These are phyloP conservation scores for Globisporangium viniferum DNA, from an alignment of 352 stramenopile genomes.

Conservation along the genomic window DNA sequence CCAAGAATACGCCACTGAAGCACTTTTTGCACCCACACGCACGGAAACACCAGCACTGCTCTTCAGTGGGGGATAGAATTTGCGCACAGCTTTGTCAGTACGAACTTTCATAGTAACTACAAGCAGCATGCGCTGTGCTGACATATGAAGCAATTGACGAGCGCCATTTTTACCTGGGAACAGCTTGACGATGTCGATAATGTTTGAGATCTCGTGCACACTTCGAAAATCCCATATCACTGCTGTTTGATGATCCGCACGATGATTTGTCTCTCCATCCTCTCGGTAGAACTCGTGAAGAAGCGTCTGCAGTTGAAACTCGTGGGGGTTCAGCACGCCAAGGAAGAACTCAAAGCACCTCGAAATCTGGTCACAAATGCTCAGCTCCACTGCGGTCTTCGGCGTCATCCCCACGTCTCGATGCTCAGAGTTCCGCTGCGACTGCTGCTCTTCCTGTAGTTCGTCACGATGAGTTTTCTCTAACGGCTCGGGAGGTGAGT, in stretches of 20 bases:
- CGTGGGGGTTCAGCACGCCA: conserved; percentile 26
- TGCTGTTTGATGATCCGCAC: not conserved
- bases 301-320: conserved; percentile 21
- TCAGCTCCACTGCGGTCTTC: not conserved
- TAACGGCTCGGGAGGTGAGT: not conserved
- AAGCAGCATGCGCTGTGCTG: not conserved
- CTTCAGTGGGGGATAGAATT: not conserved
- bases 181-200: conserved; percentile 38
- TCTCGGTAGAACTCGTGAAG: conserved; percentile 27
- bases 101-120: not conserved
- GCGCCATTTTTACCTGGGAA: conserved; percentile 44
- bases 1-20: conserved; percentile 47
- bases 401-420: not conserved
- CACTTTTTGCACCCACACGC: conserved; percentile 52
- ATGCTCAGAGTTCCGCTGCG: not conserved
- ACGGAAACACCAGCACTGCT: conserved; percentile 61
- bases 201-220: conserved; percentile 26
- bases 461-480: not conserved
- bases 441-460: not conserved
- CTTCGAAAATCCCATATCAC: conserved; percentile 18
- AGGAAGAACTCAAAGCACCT: conserved; percentile 45
- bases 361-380: conserved; percentile 30
- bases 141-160: not conserved
- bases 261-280: not conserved
- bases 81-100: not conserved